These are phyloP conservation scores for Karstenula rhodostoma DNA, from an alignment of 2,329 filamentous ascomycete genomes.

Conservation along the genomic window DNA sequence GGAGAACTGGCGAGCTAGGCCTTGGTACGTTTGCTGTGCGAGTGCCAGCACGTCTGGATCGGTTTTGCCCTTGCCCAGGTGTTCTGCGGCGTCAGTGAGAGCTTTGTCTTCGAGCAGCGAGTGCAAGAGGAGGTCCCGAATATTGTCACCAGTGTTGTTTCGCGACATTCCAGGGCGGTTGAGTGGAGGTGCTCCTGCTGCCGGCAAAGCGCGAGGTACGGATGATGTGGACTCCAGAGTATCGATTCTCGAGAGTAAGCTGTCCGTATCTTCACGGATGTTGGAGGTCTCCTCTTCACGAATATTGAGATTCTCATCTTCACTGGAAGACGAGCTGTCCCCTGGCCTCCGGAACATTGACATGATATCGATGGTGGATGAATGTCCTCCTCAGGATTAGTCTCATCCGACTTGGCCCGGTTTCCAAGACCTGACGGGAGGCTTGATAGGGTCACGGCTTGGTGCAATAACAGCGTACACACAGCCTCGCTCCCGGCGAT, in stretches of 20 bases:
- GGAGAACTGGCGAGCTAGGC: conserved; percentile 48
- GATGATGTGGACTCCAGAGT: conserved; percentile 37
- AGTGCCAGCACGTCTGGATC: conserved; percentile 50
- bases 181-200: conserved; percentile 11
- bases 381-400: neutral
- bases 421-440: neutral
- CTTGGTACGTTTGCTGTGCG: conserved; percentile 50
- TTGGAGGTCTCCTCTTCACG: conserved; percentile 23
- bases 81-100: conserved; percentile 48
- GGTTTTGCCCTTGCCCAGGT: conserved; percentile 40
- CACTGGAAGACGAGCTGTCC: conserved; percentile 44
- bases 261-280: conserved; percentile 22
- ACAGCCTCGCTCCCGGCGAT: neutral
- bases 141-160: conserved; percentile 33
- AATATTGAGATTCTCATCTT: conserved; percentile 31
- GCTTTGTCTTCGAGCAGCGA: conserved; percentile 57
- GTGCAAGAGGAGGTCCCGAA: conserved; percentile 53
- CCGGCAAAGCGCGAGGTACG: conserved; percentile 15
- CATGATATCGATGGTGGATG: conserved; percentile 21
- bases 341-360: conserved; percentile 47
- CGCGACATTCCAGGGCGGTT: conserved; percentile 19
- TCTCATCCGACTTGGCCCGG: neutral
- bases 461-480: neutral
- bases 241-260: conserved; percentile 38
- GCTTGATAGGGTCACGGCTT: neutral